Base-by-base conservation (phyloP, 768 basidiomycete genomes). In the Sarcodon aspratus region DNA sequence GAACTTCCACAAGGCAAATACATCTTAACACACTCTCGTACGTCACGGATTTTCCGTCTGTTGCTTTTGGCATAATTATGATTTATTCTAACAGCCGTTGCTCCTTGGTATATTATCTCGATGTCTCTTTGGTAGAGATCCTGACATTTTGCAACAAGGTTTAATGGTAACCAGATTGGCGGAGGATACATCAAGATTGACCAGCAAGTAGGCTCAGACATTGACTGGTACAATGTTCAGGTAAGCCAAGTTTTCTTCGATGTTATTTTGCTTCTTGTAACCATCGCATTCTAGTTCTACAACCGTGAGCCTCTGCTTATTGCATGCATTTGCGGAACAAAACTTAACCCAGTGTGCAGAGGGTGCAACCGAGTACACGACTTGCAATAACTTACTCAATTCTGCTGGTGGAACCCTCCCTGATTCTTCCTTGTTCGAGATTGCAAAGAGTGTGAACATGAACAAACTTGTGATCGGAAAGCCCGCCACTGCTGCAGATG, bases 401-500 rank as follows among this genome's bases (percentile, higher is more conserved):
- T 27, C 59, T 3, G 69, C 69, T 1, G 63, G 69, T 2, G 54
- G 57, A 1, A 44, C 53, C 12, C 74, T 62, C 61, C 71, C 73
- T 1, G 46, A 62, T 10, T 65, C 67, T 1, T 60, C 70, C 0
- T 60, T 75, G 21, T 66, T 74, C 59, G 63, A 74, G 52, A 72
- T 75, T 49, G 72, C 74, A 43, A 73, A 61, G 51, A 80, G 79
- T n/a, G 74, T 86, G 7, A 59, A 70, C 2, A 56, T 76, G 44
- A 60, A 70, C 58, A 85, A 87, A 63, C 68, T 85, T 47, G 76
- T 85, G 52, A 82, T 87, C 57, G 83, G 82, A 3, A 87, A 87
- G 61, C 82, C 82, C 6, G 60, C 66, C 11, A 57, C 56, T 44
- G 21, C 52, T 2, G 61, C 46, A 6, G 63, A 59, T 31, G 66